These are phyloP conservation scores for Stereocaulon alpinum DNA, from an alignment of 495 filamentous ascomycete species.

Conservation along the genomic window DNA sequence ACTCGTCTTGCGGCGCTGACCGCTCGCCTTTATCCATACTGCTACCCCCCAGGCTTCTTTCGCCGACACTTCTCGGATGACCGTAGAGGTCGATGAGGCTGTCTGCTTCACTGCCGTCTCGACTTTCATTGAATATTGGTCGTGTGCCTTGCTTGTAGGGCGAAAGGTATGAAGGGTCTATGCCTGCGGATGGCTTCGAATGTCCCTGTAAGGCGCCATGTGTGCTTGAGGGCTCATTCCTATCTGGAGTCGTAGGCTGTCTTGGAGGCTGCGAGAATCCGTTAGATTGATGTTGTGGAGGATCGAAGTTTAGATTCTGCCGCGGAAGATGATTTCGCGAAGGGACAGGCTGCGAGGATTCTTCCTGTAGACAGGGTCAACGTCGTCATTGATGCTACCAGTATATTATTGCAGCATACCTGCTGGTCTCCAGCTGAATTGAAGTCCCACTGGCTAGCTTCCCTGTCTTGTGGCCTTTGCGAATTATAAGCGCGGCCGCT, in stretches of 20 bases:
- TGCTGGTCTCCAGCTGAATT: not conserved
- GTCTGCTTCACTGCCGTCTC: constrained; percentile 45
- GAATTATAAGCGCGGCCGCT: not conserved
- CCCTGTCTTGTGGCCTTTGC: not conserved
- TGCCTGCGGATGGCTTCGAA: constrained; percentile 13
- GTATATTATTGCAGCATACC: constrained; percentile 4
- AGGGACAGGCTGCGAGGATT: not conserved
- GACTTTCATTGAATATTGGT: constrained; percentile 39
- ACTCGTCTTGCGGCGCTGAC: constrained; percentile 16
- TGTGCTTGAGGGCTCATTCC: not conserved
- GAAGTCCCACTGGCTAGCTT: constrained; percentile 7
- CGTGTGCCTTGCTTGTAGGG: constrained; percentile 14
- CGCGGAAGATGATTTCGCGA: constrained; percentile 1
- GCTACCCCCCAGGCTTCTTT: constrained; percentile 19
- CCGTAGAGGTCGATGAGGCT: constrained; percentile 47
- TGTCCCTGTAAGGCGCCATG: not conserved
- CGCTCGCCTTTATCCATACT: constrained; percentile 21
- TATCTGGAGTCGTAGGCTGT: constrained; percentile 5
- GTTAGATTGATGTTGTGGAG: constrained; percentile 4
- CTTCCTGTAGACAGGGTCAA: not conserved
- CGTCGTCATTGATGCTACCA: not conserved
- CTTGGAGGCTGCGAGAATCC: not conserved
- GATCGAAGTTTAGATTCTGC: constrained; percentile 9
- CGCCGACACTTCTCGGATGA: constrained; percentile 28
- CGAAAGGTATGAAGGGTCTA: constrained; percentile 19